Percentiles rank a stretch among this genome's conserved stretches.
These are phyloP conservation scores for Phytophthora pluvialis DNA, from an alignment of 352 stramenopile genomes.

Conservation along the genomic window DNA sequence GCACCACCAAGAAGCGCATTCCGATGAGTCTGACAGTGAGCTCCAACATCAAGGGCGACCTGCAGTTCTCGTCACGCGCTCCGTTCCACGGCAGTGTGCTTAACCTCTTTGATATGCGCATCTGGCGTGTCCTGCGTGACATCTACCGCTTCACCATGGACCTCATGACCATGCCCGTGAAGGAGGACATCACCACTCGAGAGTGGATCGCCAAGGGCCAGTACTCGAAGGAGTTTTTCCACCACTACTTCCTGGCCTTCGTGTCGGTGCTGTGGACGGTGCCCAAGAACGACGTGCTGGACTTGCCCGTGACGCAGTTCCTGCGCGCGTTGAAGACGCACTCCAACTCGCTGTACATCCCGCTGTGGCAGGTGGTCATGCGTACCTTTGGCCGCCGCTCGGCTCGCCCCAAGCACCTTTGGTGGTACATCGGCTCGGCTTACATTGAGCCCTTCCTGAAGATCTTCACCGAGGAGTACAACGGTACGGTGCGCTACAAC, in stretches of 20 bases:
- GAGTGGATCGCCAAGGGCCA: constrained; percentile 71
- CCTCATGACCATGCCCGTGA: constrained; percentile 85
- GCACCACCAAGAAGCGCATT: constrained; percentile 87
- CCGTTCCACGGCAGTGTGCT: constrained; percentile 70
- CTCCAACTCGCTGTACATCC: constrained; percentile 89
- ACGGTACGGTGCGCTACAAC: constrained; percentile 83
- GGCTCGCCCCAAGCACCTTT: constrained; percentile 83
- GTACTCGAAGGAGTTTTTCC: constrained; percentile 88
- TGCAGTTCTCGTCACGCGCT: constrained; percentile 86
- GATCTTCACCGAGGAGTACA: constrained; percentile 84
- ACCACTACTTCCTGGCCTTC: constrained; percentile 89
- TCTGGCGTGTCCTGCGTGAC: constrained; percentile 87
- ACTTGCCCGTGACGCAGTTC: constrained; percentile 85
- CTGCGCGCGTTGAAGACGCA: constrained; percentile 88
- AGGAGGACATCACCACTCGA: constrained; percentile 73
- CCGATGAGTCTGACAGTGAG: constrained; percentile 89
- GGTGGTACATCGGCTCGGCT: constrained; percentile 85
- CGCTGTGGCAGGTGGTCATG: constrained; percentile 85
- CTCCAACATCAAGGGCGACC: constrained; percentile 77
- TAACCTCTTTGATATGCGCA: constrained; percentile 79
- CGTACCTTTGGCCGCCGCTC: constrained; percentile 72
- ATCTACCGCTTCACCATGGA: constrained; percentile 90
- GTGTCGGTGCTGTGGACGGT: constrained; percentile 88
- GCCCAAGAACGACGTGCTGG: constrained; percentile 84
- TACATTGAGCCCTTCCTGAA: constrained; percentile 90